Conservation (phyloP, 1,284 basidiomycete genomes). For the Melampsora americana region DNA sequence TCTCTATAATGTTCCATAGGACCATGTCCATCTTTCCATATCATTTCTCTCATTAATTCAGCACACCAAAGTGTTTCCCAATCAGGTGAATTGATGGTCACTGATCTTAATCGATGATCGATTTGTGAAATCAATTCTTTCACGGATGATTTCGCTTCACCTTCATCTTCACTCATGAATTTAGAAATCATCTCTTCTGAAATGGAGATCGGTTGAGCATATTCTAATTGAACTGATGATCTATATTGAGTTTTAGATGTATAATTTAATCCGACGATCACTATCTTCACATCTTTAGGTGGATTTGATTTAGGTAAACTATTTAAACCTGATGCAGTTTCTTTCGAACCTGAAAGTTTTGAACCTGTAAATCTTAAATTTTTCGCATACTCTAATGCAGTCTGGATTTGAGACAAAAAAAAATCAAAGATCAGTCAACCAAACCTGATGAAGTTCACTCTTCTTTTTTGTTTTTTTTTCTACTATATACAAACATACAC, state of each 20-base stretch:
- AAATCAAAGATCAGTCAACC: no score
- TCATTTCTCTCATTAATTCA: conserved; percentile 17
- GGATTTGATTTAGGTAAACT: not conserved
- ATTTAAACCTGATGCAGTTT: conserved; percentile 11
- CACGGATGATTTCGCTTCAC: conserved; percentile 28
- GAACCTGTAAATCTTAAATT: conserved; percentile 24
- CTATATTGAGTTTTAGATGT: conserved; percentile 35
- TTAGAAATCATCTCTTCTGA: not conserved
- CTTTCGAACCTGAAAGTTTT: conserved; percentile 17
- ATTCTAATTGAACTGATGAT: conserved; percentile 32
- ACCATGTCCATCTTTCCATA: conserved; percentile 26
- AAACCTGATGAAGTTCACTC: no score
- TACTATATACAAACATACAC: not conserved
- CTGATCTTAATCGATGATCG: conserved; percentile 14
- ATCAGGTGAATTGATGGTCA: conserved; percentile 36
- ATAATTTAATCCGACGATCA: conserved; percentile 38
- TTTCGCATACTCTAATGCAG: conserved; percentile 43
- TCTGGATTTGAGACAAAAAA: no score
- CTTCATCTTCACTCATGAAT: conserved; percentile 32
- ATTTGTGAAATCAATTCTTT: conserved; percentile 12
- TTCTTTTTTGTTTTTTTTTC: no score
- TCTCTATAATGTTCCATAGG: conserved; percentile 31
- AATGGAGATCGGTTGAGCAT: conserved; percentile 16
- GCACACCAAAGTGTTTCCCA: conserved; percentile 36
- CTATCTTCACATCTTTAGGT: conserved; percentile 29